Evolutionary conservation across 2,329 filamentous ascomycete species (phyloP).

Genomic region (Fusarium siculi): DNA sequence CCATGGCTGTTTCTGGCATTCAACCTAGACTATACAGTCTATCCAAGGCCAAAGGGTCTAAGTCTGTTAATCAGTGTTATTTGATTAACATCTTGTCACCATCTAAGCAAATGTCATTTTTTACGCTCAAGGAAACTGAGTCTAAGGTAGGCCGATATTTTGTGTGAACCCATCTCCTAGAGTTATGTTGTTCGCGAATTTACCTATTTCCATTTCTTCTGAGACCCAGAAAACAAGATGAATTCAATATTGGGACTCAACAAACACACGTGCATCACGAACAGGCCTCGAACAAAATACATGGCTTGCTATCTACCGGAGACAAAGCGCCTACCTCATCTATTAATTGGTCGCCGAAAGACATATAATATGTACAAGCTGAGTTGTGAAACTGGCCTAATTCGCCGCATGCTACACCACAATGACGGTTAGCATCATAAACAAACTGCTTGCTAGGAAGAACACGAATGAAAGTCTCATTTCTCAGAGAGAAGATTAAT

Average conservation of each 20-base stretch:
- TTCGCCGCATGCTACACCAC: not conserved
- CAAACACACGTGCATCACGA: not conserved
- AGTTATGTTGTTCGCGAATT: not conserved
- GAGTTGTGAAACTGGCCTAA: not conserved
- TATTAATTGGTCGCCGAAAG: not conserved
- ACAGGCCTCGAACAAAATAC: not conserved
- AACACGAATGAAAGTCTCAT: constrained; percentile 7
- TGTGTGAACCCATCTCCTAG: not conserved
- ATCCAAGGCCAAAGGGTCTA: not conserved
- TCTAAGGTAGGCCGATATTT: not conserved
- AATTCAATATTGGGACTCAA: not conserved
- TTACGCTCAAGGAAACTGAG: not conserved
- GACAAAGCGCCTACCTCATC: not conserved
- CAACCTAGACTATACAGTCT: too few species aligned
- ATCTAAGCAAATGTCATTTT: not conserved
- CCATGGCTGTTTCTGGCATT: not conserved
- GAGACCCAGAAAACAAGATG: not conserved
- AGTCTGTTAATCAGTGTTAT: not conserved
- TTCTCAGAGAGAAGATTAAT: constrained; percentile 68
- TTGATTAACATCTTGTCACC: not conserved
- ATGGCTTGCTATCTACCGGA: not conserved
- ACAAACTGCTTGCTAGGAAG: not conserved
- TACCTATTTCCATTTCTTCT: not conserved
- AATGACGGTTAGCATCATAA: constrained; percentile 26
- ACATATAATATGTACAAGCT: not conserved